phyloP scores from a whole-genome alignment of 805 yeast genomes.

The Saturnispora sekii region DNA sequence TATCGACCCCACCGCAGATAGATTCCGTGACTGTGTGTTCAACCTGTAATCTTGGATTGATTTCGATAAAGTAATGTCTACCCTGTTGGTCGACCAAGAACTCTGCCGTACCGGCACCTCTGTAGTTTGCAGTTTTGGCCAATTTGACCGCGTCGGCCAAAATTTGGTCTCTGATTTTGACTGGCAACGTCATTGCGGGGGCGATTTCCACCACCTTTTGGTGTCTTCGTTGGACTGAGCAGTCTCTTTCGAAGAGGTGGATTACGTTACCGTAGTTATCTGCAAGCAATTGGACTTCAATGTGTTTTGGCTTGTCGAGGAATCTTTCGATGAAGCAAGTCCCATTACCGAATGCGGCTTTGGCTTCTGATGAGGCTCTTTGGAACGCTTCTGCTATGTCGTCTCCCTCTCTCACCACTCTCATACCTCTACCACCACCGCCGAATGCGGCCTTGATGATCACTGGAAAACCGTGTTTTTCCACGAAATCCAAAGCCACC shows the following conservation, averaged over 20 bases:
- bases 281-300: slow-evolving; percentile 93
- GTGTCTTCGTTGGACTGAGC: slow-evolving; percentile 94
- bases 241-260: slow-evolving; percentile 94
- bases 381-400: slow-evolving; percentile 81
- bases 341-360: slow-evolving; percentile 85
- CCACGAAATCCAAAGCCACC: slow-evolving; percentile 72
- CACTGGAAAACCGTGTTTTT: slow-evolving; percentile 70
- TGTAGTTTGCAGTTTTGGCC: slow-evolving; percentile 76
- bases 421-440: slow-evolving; percentile 98
- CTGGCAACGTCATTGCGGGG: slow-evolving; percentile 90
- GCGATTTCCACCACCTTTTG: slow-evolving; percentile 96
- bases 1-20: slow-evolving; percentile 85
- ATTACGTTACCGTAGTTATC: slow-evolving; percentile 90
- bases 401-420: slow-evolving; percentile 73
- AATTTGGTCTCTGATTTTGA: slow-evolving; percentile 79
- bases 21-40: slow-evolving; percentile 96
- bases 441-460: slow-evolving; percentile 98
- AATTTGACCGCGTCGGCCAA: slow-evolving; percentile 82
- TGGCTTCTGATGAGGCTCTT: slow-evolving; percentile 89
- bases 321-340: slow-evolving; percentile 96
- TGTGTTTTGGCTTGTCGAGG: slow-evolving; percentile 92
- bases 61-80: slow-evolving; percentile 91
- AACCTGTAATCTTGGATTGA: slow-evolving; percentile 92
- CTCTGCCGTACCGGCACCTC: slow-evolving; percentile 97
- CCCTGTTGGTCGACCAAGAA: slow-evolving; percentile 80